These are phyloP conservation scores for Skeletonema tropicum DNA, from an alignment of 108 stramenopile genomes.

Conservation along the genomic window DNA sequence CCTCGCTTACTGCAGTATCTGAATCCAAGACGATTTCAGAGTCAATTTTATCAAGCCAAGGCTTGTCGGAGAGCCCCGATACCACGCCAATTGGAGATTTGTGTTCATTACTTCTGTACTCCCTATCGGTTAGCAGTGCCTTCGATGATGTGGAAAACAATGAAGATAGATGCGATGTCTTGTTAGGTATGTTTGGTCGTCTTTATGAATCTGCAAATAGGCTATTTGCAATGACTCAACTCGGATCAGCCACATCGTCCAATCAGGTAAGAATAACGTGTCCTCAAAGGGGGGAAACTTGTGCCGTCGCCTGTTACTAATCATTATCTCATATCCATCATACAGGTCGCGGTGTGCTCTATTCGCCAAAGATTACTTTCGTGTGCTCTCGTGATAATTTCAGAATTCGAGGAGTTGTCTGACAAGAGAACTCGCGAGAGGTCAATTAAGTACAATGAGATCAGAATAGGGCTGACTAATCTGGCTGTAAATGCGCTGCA, in stretches of 20 bases:
- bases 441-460: conserved; percentile 22
- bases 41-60: conserved; percentile 29
- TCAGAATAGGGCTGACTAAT: conserved; percentile 37
- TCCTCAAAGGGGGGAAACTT: background rate
- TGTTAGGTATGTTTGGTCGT: conserved; percentile 25
- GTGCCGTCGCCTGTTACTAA: too few relatives aligned
- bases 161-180: background rate
- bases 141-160: background rate
- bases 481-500: conserved; percentile 36
- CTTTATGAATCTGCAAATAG: conserved; percentile 33
- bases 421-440: conserved; percentile 19
- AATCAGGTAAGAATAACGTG: conserved; percentile 21
- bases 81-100: conserved; percentile 29
- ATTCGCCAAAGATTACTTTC: conserved; percentile 29
- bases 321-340: background rate
- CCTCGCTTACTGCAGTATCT: conserved; percentile 22
- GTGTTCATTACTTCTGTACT: conserved; percentile 31
- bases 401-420: conserved; percentile 18
- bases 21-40: conserved; percentile 28
- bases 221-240: conserved; percentile 29
- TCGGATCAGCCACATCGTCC: background rate
- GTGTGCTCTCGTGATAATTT: conserved; percentile 29
- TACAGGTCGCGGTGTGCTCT: conserved; percentile 20
- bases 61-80: background rate
- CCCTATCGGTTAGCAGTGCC: conserved; percentile 12